Evolutionary conservation across 1,284 basidiomycete species (phyloP).

Genomic region (Sanghuangporus weigelae): DNA sequence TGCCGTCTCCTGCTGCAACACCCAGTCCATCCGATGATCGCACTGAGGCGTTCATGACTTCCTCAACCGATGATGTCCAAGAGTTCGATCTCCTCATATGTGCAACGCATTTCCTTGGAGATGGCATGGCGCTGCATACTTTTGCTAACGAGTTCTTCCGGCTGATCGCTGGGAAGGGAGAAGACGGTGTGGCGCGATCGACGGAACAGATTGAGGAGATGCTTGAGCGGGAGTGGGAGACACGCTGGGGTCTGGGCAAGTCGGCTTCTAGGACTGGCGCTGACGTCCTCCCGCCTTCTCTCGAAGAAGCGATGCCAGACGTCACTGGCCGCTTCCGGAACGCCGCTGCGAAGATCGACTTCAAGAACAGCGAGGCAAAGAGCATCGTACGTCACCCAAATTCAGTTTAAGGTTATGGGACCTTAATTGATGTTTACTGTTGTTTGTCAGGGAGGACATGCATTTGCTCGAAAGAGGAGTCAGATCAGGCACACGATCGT

Average conservation of each 20-base stretch:
- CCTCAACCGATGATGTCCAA: constrained; percentile 8
- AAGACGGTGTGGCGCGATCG: constrained; percentile 31
- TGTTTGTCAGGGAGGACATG: constrained; percentile 53
- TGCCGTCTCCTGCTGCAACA: constrained; percentile 34
- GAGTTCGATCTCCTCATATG: constrained; percentile 56
- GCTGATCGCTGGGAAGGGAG: constrained; percentile 34
- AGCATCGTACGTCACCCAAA: constrained; percentile 36
- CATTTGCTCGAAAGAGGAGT: constrained; percentile 48
- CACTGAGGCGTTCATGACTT: constrained; percentile 3
- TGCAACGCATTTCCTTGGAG: constrained; percentile 70
- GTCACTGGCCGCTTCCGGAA: constrained; percentile 35
- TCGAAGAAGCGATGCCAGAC: constrained; percentile 50
- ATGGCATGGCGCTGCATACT: constrained; percentile 74
- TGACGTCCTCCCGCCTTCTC: constrained; percentile 39
- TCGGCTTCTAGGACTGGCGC: not conserved
- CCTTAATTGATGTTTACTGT: constrained; percentile 8
- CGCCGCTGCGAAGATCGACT: constrained; percentile 51
- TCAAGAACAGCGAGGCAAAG: constrained; percentile 44
- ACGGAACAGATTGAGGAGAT: constrained; percentile 38
- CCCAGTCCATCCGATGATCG: constrained; percentile 11
- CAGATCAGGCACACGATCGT: constrained; percentile 56
- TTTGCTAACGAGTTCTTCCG: constrained; percentile 70
- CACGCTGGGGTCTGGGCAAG: constrained; percentile 29
- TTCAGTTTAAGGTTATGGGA: not conserved
- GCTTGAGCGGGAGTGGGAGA: constrained; percentile 44